Percentiles rank a stretch among this genome's conserved stretches.
phyloP scores from a whole-genome alignment of 75 land plant genomes.

The Cupressus sempervirens region DNA sequence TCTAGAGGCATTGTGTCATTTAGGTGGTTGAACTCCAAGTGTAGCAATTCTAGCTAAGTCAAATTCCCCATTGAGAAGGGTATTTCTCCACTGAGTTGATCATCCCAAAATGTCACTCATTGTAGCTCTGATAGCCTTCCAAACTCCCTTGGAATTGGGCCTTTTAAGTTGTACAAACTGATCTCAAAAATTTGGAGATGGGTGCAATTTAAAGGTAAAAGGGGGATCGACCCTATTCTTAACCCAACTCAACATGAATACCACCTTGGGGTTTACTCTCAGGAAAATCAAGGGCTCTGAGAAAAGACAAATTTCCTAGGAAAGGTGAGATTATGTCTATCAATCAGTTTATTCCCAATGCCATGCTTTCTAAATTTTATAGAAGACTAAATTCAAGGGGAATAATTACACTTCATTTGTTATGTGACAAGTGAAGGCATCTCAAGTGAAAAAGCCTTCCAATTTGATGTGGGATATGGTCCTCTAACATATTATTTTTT shows the following conservation, averaged over 20 bases:
- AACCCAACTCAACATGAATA: not conserved
- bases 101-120: too few species aligned
- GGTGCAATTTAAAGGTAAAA: too few species aligned
- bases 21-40: not conserved
- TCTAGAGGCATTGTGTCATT: not conserved
- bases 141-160: not conserved
- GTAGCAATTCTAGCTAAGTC: too few species aligned
- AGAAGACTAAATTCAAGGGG: not conserved
- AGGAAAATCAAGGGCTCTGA: not conserved
- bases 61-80: too few species aligned
- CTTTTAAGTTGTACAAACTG: not conserved
- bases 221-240: too few species aligned
- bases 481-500: slow-evolving; percentile 14
- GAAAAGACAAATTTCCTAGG: not conserved
- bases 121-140: too few species aligned
- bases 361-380: not conserved
- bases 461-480: slow-evolving; percentile 13
- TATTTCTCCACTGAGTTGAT: too few species aligned
- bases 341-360: not conserved
- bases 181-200: too few species aligned
- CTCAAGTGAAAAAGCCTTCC: not conserved
- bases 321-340: not conserved
- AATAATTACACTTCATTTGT: not conserved
- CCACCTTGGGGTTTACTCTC: not conserved
- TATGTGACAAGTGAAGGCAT: not conserved